Conservation (phyloP, 345 rosid species). For the Gossypium sturtianum region DNA sequence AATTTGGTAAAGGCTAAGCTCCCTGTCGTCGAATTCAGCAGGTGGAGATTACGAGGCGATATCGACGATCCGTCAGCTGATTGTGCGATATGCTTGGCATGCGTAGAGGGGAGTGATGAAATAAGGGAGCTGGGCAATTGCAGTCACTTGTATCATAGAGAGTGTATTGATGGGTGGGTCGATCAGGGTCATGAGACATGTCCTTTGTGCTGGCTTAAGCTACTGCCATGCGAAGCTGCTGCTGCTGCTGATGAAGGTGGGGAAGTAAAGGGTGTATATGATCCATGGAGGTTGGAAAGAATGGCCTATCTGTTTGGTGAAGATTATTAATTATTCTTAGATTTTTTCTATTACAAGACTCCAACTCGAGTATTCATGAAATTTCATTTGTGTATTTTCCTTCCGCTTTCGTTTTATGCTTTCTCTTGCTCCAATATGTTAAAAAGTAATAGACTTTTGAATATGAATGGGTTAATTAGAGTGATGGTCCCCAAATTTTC, state of each 20-base stretch:
- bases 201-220: slow-evolving; percentile 1
- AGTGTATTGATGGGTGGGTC: slow-evolving; percentile 6
- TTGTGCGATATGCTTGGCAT: background rate
- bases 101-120: background rate
- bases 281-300: slow-evolving; percentile 5
- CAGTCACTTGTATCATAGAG: background rate
- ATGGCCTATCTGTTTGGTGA: background rate
- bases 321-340: background rate
- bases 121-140: slow-evolving; percentile 7
- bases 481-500: no score
- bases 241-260: background rate
- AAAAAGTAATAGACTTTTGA: no score
- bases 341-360: no score
- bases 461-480: no score
- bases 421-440: no score
- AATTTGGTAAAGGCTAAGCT: background rate
- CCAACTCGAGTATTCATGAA: no score
- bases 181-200: slow-evolving; percentile 7
- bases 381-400: no score
- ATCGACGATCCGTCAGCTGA: background rate
- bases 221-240: background rate
- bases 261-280: background rate
- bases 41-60: background rate
- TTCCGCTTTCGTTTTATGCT: no score
- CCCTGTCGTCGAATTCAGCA: background rate